Conservation (phyloP, 208 protist genomes). For the Plasmodiophora brassicae region DNA sequence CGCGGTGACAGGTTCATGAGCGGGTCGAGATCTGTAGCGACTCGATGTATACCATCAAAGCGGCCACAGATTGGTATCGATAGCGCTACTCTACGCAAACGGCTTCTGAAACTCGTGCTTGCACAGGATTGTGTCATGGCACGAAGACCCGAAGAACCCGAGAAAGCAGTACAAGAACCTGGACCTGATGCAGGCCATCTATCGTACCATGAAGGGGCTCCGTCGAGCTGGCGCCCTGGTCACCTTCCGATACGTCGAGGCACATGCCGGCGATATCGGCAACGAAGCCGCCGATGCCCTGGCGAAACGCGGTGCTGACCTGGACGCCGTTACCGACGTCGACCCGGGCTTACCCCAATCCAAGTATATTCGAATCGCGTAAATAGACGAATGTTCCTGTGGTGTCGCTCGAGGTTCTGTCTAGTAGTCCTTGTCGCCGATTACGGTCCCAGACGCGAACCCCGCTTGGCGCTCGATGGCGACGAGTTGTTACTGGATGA, state of each 20-base stretch:
- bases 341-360: no score
- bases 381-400: no score
- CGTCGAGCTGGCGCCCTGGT: not conserved
- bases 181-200: not conserved
- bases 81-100: not conserved
- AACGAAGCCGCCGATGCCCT: not conserved
- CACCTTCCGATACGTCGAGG: not conserved
- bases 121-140: not conserved
- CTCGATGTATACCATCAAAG: constrained; percentile 8
- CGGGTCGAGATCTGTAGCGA: not conserved
- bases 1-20: no score
- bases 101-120: not conserved
- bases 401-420: no score
- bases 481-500: no score
- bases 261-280: not conserved
- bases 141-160: not conserved
- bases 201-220: not conserved
- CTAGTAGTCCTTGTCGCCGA: no score
- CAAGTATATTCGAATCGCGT: no score
- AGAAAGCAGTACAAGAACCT: not conserved
- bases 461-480: no score
- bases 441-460: no score
- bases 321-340: no score
- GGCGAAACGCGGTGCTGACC: not conserved
- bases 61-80: not conserved